Evolutionary conservation across 352 stramenopile species (phyloP).

Genomic region (Poterioochromonas sp.): DNA sequence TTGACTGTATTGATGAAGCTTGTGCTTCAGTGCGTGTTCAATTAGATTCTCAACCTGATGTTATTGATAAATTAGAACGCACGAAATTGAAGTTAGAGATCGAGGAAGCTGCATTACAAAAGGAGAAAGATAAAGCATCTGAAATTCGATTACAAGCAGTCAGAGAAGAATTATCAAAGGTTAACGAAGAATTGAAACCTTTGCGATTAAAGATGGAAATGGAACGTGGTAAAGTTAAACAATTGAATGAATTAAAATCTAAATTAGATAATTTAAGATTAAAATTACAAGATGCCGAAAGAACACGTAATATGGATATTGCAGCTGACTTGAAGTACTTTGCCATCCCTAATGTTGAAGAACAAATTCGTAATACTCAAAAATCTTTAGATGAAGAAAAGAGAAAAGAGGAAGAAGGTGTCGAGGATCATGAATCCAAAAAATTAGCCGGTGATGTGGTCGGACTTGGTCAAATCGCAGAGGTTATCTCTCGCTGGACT

Average conservation of each 20-base stretch:
- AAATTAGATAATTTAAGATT: conserved; percentile 72
- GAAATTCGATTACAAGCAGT: conserved; percentile 78
- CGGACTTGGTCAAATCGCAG: conserved; percentile 69
- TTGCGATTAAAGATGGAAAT: conserved; percentile 41
- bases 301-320: conserved; percentile 75
- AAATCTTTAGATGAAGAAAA: conserved; percentile 46
- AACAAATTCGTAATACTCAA: conserved; percentile 51
- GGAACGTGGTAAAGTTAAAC: conserved; percentile 48
- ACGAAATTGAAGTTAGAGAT: conserved; percentile 88
- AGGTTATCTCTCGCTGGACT: conserved; percentile 75
- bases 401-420: conserved; percentile 45
- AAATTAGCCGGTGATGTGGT: conserved; percentile 71
- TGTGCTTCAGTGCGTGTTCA: conserved; percentile 67
- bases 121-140: conserved; percentile 85
- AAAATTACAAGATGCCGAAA: conserved; percentile 77
- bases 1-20: conserved; percentile 90
- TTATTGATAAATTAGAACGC: conserved; percentile 88
- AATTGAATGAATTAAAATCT: conserved; percentile 31
- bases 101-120: conserved; percentile 77
- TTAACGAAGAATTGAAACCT: conserved; percentile 28
- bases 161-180: conserved; percentile 66
- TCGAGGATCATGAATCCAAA: conserved; percentile 69
- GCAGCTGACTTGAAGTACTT: conserved; percentile 88
- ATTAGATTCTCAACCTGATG: conserved; percentile 84
- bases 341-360: conserved; percentile 74